phyloP scores from a whole-genome alignment of 148 eudicot genomes.

The Rheum nobile region DNA sequence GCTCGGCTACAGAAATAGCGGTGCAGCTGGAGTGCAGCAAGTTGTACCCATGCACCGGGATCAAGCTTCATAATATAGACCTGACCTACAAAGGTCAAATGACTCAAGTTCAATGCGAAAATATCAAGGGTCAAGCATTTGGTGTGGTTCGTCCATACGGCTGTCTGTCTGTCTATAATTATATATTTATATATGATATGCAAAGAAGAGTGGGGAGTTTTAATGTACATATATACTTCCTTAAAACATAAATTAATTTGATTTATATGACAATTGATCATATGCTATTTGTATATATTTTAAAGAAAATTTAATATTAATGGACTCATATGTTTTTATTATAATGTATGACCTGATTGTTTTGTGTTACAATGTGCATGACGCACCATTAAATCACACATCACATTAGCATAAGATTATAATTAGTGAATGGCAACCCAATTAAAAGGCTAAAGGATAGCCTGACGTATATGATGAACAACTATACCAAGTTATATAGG shows the following conservation, averaged over 20 bases:
- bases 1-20: background rate
- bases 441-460: no score
- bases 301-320: background rate
- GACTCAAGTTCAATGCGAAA: background rate
- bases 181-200: background rate
- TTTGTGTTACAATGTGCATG: no score
- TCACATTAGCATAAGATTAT: no score
- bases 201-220: no score
- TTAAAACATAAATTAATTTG: background rate
- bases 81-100: background rate
- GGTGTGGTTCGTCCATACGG: background rate
- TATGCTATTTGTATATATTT: background rate
- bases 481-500: no score
- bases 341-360: no score
- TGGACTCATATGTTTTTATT: no score
- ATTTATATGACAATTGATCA: background rate
- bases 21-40: constrained; percentile 6
- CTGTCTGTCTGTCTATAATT: background rate
- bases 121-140: background rate
- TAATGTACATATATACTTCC: background rate
- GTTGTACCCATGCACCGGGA: constrained; percentile 5
- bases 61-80: background rate
- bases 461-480: no score
- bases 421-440: no score
- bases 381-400: no score